phyloP scores from a whole-genome alignment of 371 early-diverging fungal genomes.

The Circinella minor region DNA sequence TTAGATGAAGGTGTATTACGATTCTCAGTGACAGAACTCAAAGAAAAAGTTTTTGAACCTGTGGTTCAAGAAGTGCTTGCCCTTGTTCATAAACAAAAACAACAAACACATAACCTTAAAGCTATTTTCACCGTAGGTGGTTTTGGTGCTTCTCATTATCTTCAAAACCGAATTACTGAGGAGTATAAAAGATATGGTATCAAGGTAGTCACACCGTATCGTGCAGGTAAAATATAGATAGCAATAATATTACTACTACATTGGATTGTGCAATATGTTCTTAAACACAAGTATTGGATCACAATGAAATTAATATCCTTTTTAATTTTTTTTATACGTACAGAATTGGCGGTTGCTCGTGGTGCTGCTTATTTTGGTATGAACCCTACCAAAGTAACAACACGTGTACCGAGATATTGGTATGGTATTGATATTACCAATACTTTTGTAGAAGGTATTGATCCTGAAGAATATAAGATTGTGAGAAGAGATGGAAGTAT shows the following conservation, averaged over 20 bases:
- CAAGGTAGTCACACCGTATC: slow-evolving; percentile 40
- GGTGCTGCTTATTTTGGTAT: slow-evolving; percentile 53
- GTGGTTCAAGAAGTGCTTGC: slow-evolving; percentile 39
- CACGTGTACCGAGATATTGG: slow-evolving; percentile 50
- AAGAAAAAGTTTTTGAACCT: slow-evolving; percentile 48
- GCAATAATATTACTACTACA: no score
- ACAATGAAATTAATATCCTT: neutral
- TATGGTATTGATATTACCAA: slow-evolving; percentile 56
- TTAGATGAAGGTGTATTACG: slow-evolving; percentile 41
- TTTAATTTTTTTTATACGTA: no score
- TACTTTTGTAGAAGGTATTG: slow-evolving; percentile 40
- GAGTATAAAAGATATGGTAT: slow-evolving; percentile 33
- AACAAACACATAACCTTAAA: slow-evolving; percentile 37
- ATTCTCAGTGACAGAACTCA: slow-evolving; percentile 44
- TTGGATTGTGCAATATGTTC: no score
- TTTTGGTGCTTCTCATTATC: slow-evolving; percentile 52
- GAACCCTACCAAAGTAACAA: slow-evolving; percentile 46
- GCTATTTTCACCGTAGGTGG: slow-evolving; percentile 57
- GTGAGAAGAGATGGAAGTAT: slow-evolving; percentile 42
- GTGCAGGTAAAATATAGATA: slow-evolving; percentile 36
- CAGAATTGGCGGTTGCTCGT: slow-evolving; percentile 51
- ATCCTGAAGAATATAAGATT: slow-evolving; percentile 51
- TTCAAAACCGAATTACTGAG: slow-evolving; percentile 41
- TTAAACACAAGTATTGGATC: no score
- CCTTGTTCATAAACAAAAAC: slow-evolving; percentile 36